Evolutionary conservation across 331 rosid species (phyloP).

Genomic region (Ulmus americana): DNA sequence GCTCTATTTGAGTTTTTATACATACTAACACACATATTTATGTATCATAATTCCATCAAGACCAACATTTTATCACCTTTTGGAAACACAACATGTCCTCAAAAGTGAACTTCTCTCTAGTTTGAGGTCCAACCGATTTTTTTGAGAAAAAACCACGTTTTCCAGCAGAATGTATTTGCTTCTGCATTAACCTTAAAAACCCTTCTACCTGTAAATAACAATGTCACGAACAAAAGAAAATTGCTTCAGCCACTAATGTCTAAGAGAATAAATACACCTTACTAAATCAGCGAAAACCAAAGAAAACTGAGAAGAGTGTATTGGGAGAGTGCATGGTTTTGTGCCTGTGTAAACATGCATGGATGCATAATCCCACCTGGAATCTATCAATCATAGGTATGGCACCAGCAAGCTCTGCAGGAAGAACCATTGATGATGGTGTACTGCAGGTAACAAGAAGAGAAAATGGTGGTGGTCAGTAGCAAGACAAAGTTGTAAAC

Average conservation of each 20-base stretch:
- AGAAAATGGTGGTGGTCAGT: conserved; percentile 4
- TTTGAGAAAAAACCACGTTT: conserved; percentile 87
- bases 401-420: conserved; percentile 84
- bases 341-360: neutral
- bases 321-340: neutral
- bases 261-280: conserved; percentile 3
- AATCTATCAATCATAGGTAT: conserved; percentile 83
- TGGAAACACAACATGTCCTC: conserved; percentile 97
- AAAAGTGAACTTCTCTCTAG: conserved; percentile 68
- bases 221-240: conserved; percentile 5
- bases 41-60: conserved; percentile 3
- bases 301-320: neutral
- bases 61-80: conserved; percentile 46
- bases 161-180: conserved; percentile 91
- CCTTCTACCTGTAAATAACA: conserved; percentile 62
- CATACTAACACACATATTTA: neutral
- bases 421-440: conserved; percentile 65
- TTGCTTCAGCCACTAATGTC: neutral
- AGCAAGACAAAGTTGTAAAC: neutral
- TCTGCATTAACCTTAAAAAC: conserved; percentile 80
- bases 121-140: conserved; percentile 70
- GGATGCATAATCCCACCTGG: conserved; percentile 45
- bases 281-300: neutral
- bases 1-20: conserved; percentile 15
- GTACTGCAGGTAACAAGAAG: conserved; percentile 48